phyloP scores from a whole-genome alignment of 1,139 yeast species.

The Hyphopichia buzzinii region DNA sequence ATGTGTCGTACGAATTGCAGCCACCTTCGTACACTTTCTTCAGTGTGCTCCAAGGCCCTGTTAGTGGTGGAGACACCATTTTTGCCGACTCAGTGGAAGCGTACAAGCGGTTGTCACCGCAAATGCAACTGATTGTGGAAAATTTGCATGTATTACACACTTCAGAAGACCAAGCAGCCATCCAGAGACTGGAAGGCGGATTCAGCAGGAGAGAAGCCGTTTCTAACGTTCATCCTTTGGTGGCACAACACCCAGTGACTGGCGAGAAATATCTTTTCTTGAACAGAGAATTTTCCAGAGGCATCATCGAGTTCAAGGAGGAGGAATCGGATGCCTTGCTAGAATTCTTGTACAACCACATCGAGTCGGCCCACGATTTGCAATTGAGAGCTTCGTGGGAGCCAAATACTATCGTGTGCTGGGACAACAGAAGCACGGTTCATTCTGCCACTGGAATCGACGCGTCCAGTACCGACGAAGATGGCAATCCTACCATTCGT shows the following conservation, averaged over 20 bases:
- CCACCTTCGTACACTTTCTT: constrained; percentile 40
- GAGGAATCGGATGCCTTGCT: constrained; percentile 26
- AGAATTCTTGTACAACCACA: constrained; percentile 21
- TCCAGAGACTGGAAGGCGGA: constrained; percentile 20
- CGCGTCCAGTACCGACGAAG: constrained; percentile 7
- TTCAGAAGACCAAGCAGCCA: constrained; percentile 21
- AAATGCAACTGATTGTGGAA: constrained; percentile 22
- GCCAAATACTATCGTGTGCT: constrained; percentile 32
- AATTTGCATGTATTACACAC: constrained; percentile 28
- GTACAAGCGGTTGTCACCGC: constrained; percentile 27
- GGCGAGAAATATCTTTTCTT: constrained; percentile 21
- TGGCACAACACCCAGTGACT: constrained; percentile 28
- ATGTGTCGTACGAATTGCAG: constrained; percentile 38
- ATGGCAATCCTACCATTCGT: constrained; percentile 15
- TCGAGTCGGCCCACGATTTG: constrained; percentile 43
- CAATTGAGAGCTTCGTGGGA: constrained; percentile 60
- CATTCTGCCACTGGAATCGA: constrained; percentile 26
- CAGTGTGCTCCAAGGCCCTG: constrained; percentile 38
- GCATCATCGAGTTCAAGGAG: constrained; percentile 25
- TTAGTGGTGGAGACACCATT: constrained; percentile 39
- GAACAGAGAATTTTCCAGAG: constrained; percentile 25
- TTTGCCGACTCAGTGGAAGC: constrained; percentile 36
- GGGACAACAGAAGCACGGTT: constrained; percentile 24
- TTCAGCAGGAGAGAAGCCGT: constrained; percentile 25
- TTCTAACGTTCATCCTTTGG: constrained; percentile 26